phyloP scores from a whole-genome alignment of 2,329 filamentous ascomycete genomes.

The Cladosporium sp. region DNA sequence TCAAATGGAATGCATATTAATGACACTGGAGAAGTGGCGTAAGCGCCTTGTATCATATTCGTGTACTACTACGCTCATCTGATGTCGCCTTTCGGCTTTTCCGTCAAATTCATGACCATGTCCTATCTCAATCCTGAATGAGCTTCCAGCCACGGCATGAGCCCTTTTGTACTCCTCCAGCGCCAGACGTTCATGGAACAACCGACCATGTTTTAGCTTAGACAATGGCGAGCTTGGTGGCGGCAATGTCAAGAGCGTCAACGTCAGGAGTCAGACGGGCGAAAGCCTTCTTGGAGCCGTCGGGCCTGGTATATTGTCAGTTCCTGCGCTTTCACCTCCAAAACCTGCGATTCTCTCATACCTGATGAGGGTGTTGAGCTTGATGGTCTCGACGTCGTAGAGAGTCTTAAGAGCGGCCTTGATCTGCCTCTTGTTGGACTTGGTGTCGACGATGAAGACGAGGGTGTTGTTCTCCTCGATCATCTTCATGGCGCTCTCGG shows the following conservation, averaged over 20 bases:
- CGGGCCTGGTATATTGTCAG: slow-evolving; percentile 58
- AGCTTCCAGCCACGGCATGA: slow-evolving; percentile 2
- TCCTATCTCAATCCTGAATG: slow-evolving; percentile 11
- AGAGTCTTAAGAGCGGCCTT: slow-evolving; percentile 98
- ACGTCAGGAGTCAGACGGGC: slow-evolving; percentile 93
- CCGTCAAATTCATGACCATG: slow-evolving; percentile 5
- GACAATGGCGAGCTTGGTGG: slow-evolving; percentile 97
- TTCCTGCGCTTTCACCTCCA: neutral
- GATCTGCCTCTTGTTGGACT: slow-evolving; percentile 99
- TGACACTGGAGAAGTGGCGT: slow-evolving; percentile 6
- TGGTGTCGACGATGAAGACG: slow-evolving; percentile 46
- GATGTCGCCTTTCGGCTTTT: slow-evolving; percentile 8
- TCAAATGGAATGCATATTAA: no score
- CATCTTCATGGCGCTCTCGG: slow-evolving; percentile 99
- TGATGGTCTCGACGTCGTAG: slow-evolving; percentile 96
- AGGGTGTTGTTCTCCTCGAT: slow-evolving; percentile 99
- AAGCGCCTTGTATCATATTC: slow-evolving; percentile 11
- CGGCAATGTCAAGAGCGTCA: slow-evolving; percentile 97
- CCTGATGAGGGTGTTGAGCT: slow-evolving; percentile 99
- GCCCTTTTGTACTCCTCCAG: slow-evolving; percentile 6
- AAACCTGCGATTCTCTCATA: slow-evolving; percentile 38
- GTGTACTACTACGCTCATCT: slow-evolving; percentile 9
- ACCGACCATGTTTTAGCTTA: slow-evolving; percentile 52
- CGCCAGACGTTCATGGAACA: slow-evolving; percentile 2
- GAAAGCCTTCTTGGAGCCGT: slow-evolving; percentile 98